Evolutionary conservation across 2,329 filamentous ascomycete species (phyloP), one percentile per base, ranked within the genome.

Genomic region (Teratosphaeria nubilosa): DNA sequence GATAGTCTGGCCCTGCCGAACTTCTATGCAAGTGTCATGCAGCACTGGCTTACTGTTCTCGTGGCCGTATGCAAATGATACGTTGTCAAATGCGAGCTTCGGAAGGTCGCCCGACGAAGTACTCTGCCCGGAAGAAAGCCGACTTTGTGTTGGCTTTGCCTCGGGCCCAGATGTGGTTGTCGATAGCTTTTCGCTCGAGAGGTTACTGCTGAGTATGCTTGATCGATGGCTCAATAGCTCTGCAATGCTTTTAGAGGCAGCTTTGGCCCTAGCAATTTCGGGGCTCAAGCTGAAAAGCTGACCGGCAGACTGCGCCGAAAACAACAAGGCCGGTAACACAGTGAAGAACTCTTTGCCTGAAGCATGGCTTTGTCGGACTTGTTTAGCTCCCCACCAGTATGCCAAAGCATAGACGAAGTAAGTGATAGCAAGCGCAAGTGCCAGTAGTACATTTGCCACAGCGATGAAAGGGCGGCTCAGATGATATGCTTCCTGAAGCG

Each of bases 1-100:
- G 1, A 85, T 72, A 0, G 80, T 83, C 56, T 83, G 74, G 2
- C 82, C 82, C 0, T 76, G 75, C 13, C 69, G 65, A 3, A 78
- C 77, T 0, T 70, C 70, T 31, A 86, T 73, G 9, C 68, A 77
- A 4, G 85, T 66, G 14, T 77, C 72, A 9, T 73, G 71, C 5
- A 86, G 71, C 0, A 80, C 68, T 7, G 64, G 59, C 14, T 69
- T 68, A 24, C 71, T 71, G 52, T 73, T 66, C 30, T 73, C 73
- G 5, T 66, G 64, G 14, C 67, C 65, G 56, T 77, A 75, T 1
- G 67, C 66, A 30, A 78, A 68, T 4, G 68, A 73, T 10, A 77
- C 72, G 31, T 73, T 64, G 24, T 71, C 65, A 51, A 78, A 66
- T 20, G 62, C 60, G 11, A 72, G 63, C 45, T 66, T 65, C 16